Conservation (phyloP, 2,329 filamentous ascomycete species). For the Fusarium sp. region DNA sequence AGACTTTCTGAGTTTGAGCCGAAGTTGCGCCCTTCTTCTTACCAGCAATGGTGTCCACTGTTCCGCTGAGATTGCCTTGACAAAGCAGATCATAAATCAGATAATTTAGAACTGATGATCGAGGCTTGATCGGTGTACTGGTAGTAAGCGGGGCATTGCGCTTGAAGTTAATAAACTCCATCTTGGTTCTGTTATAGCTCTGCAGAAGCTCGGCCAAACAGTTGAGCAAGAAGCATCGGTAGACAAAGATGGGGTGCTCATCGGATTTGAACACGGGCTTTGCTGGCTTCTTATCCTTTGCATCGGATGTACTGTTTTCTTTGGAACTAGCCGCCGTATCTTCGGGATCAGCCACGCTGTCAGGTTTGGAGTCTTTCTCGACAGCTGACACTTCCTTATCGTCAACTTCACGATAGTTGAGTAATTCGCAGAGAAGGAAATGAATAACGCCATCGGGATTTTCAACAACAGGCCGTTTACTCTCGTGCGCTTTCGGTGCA, state of each 20-base stretch:
- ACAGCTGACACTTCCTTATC: constrained; percentile 75
- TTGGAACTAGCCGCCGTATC: constrained; percentile 51
- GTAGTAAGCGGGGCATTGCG: constrained; percentile 87
- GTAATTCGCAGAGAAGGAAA: constrained; percentile 90
- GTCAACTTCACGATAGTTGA: constrained; percentile 92
- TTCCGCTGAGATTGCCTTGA: constrained; percentile 71
- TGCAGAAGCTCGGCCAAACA: constrained; percentile 91
- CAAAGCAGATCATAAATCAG: constrained; percentile 83
- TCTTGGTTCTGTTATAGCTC: constrained; percentile 93
- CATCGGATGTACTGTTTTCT: constrained; percentile 53
- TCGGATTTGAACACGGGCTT: constrained; percentile 90
- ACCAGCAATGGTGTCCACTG: constrained; percentile 78
- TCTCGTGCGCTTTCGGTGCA: constrained; percentile 74
- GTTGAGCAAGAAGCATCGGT: constrained; percentile 93
- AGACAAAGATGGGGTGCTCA: constrained; percentile 95
- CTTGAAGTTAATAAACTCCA: constrained; percentile 99
- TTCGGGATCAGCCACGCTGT: constrained; percentile 50
- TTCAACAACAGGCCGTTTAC: constrained; percentile 87
- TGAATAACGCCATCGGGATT: constrained; percentile 96
- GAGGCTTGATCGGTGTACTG: constrained; percentile 91
- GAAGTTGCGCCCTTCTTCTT: constrained; percentile 92
- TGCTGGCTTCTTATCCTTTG: constrained; percentile 71
- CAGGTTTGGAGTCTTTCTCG: constrained; percentile 59
- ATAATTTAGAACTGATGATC: constrained; percentile 93
- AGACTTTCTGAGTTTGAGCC: constrained; percentile 84